Percentiles rank a stretch among this genome's conserved stretches.
These are phyloP conservation scores for Trichocomaceae sp. DNA, from an alignment of 2,329 filamentous ascomycete species.

Conservation along the genomic window DNA sequence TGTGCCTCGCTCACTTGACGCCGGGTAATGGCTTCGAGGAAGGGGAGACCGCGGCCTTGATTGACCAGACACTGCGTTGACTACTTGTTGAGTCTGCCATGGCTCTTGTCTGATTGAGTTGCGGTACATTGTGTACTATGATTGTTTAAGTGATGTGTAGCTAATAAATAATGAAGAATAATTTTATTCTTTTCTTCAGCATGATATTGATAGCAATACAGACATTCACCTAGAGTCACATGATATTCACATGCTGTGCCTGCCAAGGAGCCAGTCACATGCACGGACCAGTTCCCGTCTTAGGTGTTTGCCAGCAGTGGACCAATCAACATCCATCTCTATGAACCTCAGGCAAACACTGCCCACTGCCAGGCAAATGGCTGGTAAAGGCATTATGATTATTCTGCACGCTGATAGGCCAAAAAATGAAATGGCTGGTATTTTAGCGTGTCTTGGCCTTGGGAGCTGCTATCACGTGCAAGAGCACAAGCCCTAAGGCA, in stretches of 20 bases:
- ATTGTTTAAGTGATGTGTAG: not conserved
- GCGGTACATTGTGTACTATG: constrained; percentile 20
- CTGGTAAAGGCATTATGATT: no score
- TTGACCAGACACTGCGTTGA: constrained; percentile 13
- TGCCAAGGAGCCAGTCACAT: not conserved
- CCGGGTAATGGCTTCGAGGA: constrained; percentile 7
- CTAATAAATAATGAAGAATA: not conserved
- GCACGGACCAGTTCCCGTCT: not conserved
- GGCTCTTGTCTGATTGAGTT: constrained; percentile 20
- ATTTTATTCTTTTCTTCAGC: no score
- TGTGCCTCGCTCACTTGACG: constrained; percentile 4
- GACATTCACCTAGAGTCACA: no score
- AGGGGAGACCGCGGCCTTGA: constrained; percentile 10
- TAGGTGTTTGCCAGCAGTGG: not conserved
- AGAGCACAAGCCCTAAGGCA: not conserved
- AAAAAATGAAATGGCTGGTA: no score
- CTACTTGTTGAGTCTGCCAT: constrained; percentile 6
- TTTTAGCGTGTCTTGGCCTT: not conserved
- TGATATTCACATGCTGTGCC: not conserved
- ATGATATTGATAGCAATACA: no score
- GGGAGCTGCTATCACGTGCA: not conserved
- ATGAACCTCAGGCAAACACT: not conserved
- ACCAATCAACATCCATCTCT: not conserved
- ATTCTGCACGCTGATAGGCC: no score
- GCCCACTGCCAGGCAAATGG: no score